A percentile compares a stretch with the other conserved stretches of the same genome.
These are phyloP conservation scores for Quaeritorhiza haematococci DNA, from an alignment of 371 early-diverging fungal genomes.

Conservation along the genomic window DNA sequence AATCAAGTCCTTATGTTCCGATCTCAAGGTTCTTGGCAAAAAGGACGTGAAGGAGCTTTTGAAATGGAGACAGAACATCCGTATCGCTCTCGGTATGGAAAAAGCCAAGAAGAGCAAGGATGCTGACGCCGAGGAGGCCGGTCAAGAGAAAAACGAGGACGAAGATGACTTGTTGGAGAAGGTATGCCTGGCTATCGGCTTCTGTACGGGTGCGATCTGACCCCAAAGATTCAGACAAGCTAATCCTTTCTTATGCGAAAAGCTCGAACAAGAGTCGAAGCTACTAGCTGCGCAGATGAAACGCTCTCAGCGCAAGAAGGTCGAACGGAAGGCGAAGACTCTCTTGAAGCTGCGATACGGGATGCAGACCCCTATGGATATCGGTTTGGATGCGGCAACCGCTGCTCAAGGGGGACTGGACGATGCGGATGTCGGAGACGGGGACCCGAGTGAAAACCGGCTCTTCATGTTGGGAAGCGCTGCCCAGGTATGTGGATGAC, in stretches of 20 bases:
- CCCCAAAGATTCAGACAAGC: background rate
- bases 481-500: no score
- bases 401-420: no score
- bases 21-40: slow-evolving; percentile 89
- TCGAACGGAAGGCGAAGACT: slow-evolving; percentile 59
- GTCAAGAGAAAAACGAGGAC: slow-evolving; percentile 54
- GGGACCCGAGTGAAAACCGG: no score
- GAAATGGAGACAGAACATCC: slow-evolving; percentile 78
- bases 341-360: slow-evolving; percentile 83
- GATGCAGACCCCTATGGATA: slow-evolving; percentile 85
- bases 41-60: slow-evolving; percentile 84
- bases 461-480: no score
- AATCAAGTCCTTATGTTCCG: slow-evolving; percentile 70
- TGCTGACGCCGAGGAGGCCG: slow-evolving; percentile 42
- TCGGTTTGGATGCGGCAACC: slow-evolving; percentile 54
- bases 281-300: slow-evolving; percentile 42
- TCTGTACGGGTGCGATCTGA: background rate
- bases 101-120: slow-evolving; percentile 46
- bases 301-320: slow-evolving; percentile 49
- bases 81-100: slow-evolving; percentile 52
- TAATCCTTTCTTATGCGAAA: background rate
- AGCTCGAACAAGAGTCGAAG: slow-evolving; percentile 48
- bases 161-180: slow-evolving; percentile 25
- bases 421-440: no score
- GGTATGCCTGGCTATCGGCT: slow-evolving; percentile 2